These are phyloP conservation scores for Phanerochaete sordida DNA, from an alignment of 768 basidiomycete genomes.

Conservation along the genomic window DNA sequence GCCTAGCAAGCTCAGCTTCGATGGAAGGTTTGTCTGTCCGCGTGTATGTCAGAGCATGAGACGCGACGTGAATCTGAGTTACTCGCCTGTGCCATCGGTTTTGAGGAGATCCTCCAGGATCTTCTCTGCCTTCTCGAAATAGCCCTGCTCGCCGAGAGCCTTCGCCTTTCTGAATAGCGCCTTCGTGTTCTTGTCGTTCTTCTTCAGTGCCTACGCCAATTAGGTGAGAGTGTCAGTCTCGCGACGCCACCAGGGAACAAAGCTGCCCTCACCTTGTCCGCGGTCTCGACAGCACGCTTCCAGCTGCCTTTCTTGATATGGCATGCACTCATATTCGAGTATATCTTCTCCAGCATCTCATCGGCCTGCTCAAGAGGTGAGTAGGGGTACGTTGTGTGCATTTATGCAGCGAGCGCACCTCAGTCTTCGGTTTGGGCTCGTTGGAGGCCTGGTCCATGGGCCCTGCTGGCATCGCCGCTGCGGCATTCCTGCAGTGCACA, in stretches of 20 bases:
- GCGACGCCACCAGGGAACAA: neutral
- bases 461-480: conserved; percentile 16
- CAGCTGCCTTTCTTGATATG: conserved; percentile 80
- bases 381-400: neutral
- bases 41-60: conserved; percentile 1
- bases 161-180: conserved; percentile 81
- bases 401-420: conserved; percentile 38
- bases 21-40: conserved; percentile 49
- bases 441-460: conserved; percentile 15
- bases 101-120: conserved; percentile 62
- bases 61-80: neutral
- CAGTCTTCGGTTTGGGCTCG: conserved; percentile 55
- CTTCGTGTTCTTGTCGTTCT: conserved; percentile 75
- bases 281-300: conserved; percentile 76
- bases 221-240: neutral
- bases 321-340: conserved; percentile 83
- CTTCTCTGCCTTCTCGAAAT: conserved; percentile 67
- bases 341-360: conserved; percentile 73
- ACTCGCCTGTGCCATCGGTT: conserved; percentile 57
- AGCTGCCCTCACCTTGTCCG: conserved; percentile 56
- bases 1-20: conserved; percentile 61
- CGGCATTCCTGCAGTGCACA: conserved; percentile 13
- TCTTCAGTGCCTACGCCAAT: conserved; percentile 56
- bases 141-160: conserved; percentile 73
- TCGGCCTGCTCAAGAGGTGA: conserved; percentile 48